A percentile compares a stretch with the other conserved stretches of the same genome.
Evolutionary conservation across 805 yeast species (phyloP).

Genomic region (Teunomyces aglyptinius): DNA sequence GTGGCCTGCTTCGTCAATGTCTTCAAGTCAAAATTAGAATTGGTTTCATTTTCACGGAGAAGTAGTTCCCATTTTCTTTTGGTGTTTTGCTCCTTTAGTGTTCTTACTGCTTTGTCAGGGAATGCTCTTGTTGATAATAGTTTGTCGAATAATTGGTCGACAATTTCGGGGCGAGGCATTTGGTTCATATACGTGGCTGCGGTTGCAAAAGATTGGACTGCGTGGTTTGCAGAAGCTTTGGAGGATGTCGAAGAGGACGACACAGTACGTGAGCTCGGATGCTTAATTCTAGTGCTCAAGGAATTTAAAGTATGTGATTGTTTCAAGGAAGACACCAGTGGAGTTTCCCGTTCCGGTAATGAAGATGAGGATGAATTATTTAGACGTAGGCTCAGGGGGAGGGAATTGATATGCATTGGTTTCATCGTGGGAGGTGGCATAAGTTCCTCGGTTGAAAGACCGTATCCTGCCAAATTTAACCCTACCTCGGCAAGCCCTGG

Average conservation of each 20-base stretch:
- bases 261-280: not conserved
- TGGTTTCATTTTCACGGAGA: slow-evolving; percentile 39
- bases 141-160: slow-evolving; percentile 39
- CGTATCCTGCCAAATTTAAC: slow-evolving; percentile 27
- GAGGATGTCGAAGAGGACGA: slow-evolving; percentile 5
- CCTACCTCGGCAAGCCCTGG: slow-evolving; percentile 22
- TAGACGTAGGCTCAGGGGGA: not conserved
- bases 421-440: slow-evolving; percentile 19
- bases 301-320: not conserved
- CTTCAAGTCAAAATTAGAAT: slow-evolving; percentile 35
- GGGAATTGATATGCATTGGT: not conserved
- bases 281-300: not conserved
- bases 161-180: slow-evolving; percentile 35
- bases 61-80: slow-evolving; percentile 44
- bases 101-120: slow-evolving; percentile 31
- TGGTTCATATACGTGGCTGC: slow-evolving; percentile 31
- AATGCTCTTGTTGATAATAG: slow-evolving; percentile 38
- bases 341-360: slow-evolving; percentile 2
- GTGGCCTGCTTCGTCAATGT: slow-evolving; percentile 15
- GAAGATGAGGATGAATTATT: slow-evolving; percentile 2
- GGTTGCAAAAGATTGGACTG: slow-evolving; percentile 33
- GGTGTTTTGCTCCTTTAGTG: slow-evolving; percentile 31
- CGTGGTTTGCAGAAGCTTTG: slow-evolving; percentile 11
- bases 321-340: not conserved
- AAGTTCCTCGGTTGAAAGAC: slow-evolving; percentile 25